Conservation (phyloP, 306 rosid genomes). For the Cicer cuneatum region DNA sequence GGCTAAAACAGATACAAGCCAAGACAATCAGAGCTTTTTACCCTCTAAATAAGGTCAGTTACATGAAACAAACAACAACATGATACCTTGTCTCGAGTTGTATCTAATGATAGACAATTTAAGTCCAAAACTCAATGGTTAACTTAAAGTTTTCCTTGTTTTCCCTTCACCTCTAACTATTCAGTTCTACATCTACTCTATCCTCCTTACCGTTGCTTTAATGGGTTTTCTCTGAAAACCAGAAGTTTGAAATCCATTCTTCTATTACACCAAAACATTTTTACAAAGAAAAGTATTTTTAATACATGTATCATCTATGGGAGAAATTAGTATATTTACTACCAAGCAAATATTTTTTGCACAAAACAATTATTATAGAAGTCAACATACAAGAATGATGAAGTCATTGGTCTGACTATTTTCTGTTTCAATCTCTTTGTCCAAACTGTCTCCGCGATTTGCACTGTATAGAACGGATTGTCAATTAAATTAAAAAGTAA, state of each 20-base stretch:
- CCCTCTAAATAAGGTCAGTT: background rate
- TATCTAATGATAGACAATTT: background rate
- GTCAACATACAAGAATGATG: constrained; percentile 64
- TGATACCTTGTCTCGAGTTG: background rate
- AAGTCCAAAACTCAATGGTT: constrained; percentile 8
- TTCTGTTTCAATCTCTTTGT: constrained; percentile 62
- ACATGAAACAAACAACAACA: background rate
- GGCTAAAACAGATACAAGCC: background rate
- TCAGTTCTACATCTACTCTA: background rate
- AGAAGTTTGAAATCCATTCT: constrained; percentile 23
- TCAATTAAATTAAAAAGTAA: constrained; percentile 35
- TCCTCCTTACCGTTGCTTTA: background rate
- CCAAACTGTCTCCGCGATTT: constrained; percentile 68
- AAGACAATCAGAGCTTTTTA: background rate
- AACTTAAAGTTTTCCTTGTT: background rate
- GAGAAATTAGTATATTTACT: constrained; percentile 20
- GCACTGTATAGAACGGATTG: constrained; percentile 59
- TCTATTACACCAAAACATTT: constrained; percentile 2
- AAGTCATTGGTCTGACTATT: constrained; percentile 65
- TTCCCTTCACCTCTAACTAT: constrained; percentile 6
- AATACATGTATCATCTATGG: background rate
- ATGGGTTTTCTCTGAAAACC: background rate
- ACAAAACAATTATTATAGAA: constrained; percentile 31
- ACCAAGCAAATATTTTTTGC: constrained; percentile 25
- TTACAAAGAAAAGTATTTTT: background rate